phyloP scores from a whole-genome alignment of 129 eudicot genomes.

The Tanacetum coccineum region DNA sequence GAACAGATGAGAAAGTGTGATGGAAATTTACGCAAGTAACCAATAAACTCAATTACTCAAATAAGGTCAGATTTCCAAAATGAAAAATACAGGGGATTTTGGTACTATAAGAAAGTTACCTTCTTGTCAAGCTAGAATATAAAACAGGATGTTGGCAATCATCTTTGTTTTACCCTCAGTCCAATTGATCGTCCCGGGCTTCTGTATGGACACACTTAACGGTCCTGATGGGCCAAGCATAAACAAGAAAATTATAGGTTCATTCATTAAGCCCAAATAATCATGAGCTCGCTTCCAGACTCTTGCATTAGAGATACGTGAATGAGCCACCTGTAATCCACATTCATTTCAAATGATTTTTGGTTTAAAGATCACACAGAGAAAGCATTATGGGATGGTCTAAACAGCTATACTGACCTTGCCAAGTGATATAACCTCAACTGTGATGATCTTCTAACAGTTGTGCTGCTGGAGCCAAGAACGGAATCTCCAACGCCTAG shows the following conservation, averaged over 20 bases:
- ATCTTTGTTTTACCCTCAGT: slow-evolving; percentile 64
- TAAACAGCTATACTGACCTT: slow-evolving; percentile 51
- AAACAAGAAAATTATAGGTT: slow-evolving; percentile 80
- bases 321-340: slow-evolving; percentile 80
- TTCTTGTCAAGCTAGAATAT: slow-evolving; percentile 71
- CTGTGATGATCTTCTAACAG: slow-evolving; percentile 72
- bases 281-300: slow-evolving; percentile 93
- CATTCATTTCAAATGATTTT: not conserved
- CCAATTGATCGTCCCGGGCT: slow-evolving; percentile 90
- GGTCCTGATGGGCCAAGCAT: slow-evolving; percentile 78
- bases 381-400: not conserved
- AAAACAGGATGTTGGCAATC: slow-evolving; percentile 79
- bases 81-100: not conserved
- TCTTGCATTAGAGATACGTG: slow-evolving; percentile 81
- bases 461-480: slow-evolving; percentile 53
- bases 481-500: slow-evolving; percentile 70
- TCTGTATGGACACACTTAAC: slow-evolving; percentile 41
- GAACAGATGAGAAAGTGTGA: too few species aligned
- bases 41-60: not conserved
- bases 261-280: slow-evolving; percentile 83
- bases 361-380: not conserved
- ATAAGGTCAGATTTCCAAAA: not conserved
- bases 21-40: too few species aligned
- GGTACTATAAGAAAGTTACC: slow-evolving; percentile 33
- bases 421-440: slow-evolving; percentile 81